Evolutionary conservation across 331 rosid species (phyloP).

Genomic region (Arachis monticola): DNA sequence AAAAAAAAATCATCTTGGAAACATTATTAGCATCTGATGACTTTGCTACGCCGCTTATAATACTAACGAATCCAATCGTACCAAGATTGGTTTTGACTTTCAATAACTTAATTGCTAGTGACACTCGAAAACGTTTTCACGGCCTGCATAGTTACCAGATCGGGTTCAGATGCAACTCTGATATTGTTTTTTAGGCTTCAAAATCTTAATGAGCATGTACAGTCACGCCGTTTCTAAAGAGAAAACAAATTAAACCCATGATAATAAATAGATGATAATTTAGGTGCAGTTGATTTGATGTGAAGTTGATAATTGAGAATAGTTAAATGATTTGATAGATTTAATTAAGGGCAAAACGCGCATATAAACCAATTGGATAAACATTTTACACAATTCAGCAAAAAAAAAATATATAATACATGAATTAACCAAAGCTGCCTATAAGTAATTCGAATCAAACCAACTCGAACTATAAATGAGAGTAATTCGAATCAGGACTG

Average conservation of each 20-base stretch:
- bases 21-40: not conserved
- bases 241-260: not conserved
- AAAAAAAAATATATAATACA: too few relatives aligned
- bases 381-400: too few relatives aligned
- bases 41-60: conserved; percentile 13
- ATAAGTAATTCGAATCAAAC: too few relatives aligned
- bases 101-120: not conserved
- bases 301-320: too few relatives aligned
- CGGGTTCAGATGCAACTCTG: not conserved
- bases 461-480: too few relatives aligned
- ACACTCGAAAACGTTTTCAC: not conserved
- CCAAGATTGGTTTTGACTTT: conserved; percentile 19
- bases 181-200: not conserved
- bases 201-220: not conserved
- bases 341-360: too few relatives aligned
- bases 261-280: not conserved
- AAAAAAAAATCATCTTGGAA: too few relatives aligned
- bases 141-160: conserved; percentile 12
- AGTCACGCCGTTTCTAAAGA: not conserved
- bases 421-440: too few relatives aligned
- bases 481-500: too few relatives aligned
- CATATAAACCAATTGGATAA: too few relatives aligned
- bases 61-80: not conserved
- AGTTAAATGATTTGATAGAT: too few relatives aligned
- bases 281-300: too few relatives aligned